Base-by-base conservation (phyloP, 148 eudicot species). In the Bassia scoparia region DNA sequence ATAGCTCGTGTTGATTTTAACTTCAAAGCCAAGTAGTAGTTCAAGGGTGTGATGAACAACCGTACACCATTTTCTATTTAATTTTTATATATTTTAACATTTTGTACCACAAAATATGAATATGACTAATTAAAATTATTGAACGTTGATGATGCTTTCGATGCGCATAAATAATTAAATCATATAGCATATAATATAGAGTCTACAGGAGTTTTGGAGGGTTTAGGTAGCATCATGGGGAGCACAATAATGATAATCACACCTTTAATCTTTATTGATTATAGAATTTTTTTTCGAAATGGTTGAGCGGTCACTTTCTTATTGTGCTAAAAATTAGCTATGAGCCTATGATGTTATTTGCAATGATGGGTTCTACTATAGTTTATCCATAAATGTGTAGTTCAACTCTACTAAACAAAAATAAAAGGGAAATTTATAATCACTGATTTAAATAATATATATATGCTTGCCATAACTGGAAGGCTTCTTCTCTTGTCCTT, bases 291-390 rank as follows among this genome's bases (percentile, higher is more conserved):
- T 41, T 61, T 29, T 71, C 35, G 29, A 43, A 69, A 74, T 79
- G 69, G 82, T 70, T 79, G 75, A 74, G 78, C 37, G 50, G 75
- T 79, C 75, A 62, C 68, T 74, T 69, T 74, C 82, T 69, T 52
- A n/a, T 61, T 74, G 70, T 74, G 71, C 70, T 23, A 69, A 74
- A 74, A 18, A 30, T 69, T 69, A 73, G 74, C 74, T 46, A 72
- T 78, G 66, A 33, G 68, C 69, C 74, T 46, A 72, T 78, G 66
- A 33, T 41, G 24, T 58, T 53, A 67, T 75, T 29, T 68, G 44
- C 18, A 73, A 46, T 73, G 72, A 46, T 67, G 66, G 56, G 34
- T 61, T 73, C 27, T 64, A 41, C 56, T 24, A 64, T 58, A 11
- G 72, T 63, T 38, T 64, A 59, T 60, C 75, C 50, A 50, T 26